Evolutionary conservation across 805 yeast species (phyloP).

Genomic region (Cyberlindnera xylosilytica): DNA sequence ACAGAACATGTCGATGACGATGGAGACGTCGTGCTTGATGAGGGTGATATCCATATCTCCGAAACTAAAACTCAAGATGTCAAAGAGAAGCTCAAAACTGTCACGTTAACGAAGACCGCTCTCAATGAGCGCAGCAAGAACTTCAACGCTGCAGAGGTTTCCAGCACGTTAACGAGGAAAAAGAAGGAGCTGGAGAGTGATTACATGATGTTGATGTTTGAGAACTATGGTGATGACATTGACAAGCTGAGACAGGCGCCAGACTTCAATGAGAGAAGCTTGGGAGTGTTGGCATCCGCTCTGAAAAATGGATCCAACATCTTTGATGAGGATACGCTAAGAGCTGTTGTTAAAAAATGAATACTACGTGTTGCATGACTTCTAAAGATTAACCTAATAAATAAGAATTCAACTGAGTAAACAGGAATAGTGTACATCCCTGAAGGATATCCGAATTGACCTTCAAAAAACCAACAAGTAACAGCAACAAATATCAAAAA

Average conservation of each 20-base stretch:
- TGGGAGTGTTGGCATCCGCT: conserved; percentile 29
- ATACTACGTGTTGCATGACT: neutral
- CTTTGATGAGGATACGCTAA: conserved; percentile 23
- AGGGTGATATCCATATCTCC: conserved; percentile 26
- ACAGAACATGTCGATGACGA: conserved; percentile 14
- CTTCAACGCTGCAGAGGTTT: conserved; percentile 31
- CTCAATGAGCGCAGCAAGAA: conserved; percentile 28
- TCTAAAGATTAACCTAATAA: neutral
- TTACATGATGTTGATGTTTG: conserved; percentile 53
- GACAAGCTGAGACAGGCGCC: conserved; percentile 47
- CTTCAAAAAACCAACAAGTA: neutral
- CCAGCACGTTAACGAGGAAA: conserved; percentile 28
- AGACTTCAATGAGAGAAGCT: conserved; percentile 58
- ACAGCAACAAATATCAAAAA: conserved; percentile 1
- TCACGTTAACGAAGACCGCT: conserved; percentile 33
- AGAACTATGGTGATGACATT: conserved; percentile 47
- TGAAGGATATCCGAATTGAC: too few relatives aligned
- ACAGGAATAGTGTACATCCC: neutral
- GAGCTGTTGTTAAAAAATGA: conserved; percentile 19
- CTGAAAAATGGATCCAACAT: conserved; percentile 23
- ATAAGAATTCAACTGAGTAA: neutral
- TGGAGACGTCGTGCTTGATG: conserved; percentile 31
- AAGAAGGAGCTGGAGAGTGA: conserved; percentile 43
- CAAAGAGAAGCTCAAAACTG: conserved; percentile 19
- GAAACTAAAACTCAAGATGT: conserved; percentile 15